Conservation (phyloP, 495 filamentous ascomycete species). For the Neurospora hispaniola region DNA sequence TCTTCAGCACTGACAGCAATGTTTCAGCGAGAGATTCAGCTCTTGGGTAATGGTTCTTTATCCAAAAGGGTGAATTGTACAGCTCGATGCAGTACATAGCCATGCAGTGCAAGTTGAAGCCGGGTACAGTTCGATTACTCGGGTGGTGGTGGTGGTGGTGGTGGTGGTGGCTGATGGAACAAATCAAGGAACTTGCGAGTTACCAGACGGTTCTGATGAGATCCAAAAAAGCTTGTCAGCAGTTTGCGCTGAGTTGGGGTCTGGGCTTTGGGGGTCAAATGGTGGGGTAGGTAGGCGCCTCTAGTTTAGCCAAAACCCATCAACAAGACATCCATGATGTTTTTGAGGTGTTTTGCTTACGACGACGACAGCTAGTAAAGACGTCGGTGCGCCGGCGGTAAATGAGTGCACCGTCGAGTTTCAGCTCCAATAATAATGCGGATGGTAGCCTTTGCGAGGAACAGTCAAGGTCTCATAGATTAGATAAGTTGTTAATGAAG, state of each 20-base stretch:
- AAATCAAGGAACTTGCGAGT: neutral
- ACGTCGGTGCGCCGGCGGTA: neutral
- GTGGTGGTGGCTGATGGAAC: neutral
- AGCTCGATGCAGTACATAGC: neutral
- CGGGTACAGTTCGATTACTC: neutral
- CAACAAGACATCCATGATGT: neutral
- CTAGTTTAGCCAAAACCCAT: neutral
- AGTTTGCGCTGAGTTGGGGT: neutral
- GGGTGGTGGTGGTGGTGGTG: neutral
- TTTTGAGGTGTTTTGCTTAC: neutral
- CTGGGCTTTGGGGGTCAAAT: neutral
- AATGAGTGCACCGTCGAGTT: neutral
- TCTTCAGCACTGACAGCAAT: neutral
- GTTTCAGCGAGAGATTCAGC: neutral
- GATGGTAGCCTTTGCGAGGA: neutral
- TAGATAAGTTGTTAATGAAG: no score
- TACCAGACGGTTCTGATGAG: neutral
- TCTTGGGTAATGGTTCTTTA: neutral
- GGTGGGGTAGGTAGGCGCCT: neutral
- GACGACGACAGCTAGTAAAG: neutral
- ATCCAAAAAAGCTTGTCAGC: neutral
- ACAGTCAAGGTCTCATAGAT: neutral
- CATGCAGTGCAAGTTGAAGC: neutral
- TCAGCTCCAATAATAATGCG: neutral
- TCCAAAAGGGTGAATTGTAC: neutral